These are phyloP conservation scores for Allium cepa DNA, from an alignment of 106 monocot species.

Conservation along the genomic window DNA sequence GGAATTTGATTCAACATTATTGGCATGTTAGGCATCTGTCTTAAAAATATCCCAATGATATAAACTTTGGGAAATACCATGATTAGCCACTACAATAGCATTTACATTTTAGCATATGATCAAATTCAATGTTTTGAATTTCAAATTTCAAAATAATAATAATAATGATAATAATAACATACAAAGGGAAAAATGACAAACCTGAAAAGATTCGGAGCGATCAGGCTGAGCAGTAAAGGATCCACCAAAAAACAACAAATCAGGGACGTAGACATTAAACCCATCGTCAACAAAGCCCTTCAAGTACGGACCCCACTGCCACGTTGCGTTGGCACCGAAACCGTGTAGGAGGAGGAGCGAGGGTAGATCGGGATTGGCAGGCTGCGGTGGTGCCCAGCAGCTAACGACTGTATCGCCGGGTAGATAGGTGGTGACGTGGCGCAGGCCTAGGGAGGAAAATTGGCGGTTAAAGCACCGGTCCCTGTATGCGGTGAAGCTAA, in stretches of 20 bases:
- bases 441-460: constrained; percentile 62
- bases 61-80: too few species aligned
- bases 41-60: too few species aligned
- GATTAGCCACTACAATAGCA: too few species aligned
- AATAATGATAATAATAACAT: too few species aligned
- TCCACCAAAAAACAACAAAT: constrained; percentile 59
- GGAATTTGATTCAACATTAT: too few species aligned
- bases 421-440: constrained; percentile 22
- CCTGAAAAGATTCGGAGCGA: constrained; percentile 67
- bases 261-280: constrained; percentile 28
- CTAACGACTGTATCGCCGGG: constrained; percentile 18
- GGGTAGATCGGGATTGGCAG: constrained; percentile 14
- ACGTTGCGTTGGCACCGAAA: constrained; percentile 28
- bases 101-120: too few species aligned
- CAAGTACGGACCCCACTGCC: constrained; percentile 25
- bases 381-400: constrained; percentile 15
- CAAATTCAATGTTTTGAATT: too few species aligned
- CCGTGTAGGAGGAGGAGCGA: constrained; percentile 24
- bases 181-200: not conserved
- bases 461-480: constrained; percentile 48
- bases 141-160: too few species aligned
- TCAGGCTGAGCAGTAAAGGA: constrained; percentile 46
- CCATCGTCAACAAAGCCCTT: constrained; percentile 9
- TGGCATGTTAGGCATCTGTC: too few species aligned
- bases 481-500: constrained; percentile 49